phyloP scores from a whole-genome alignment of 1,284 basidiomycete genomes.

The Gomphus bonarii region DNA sequence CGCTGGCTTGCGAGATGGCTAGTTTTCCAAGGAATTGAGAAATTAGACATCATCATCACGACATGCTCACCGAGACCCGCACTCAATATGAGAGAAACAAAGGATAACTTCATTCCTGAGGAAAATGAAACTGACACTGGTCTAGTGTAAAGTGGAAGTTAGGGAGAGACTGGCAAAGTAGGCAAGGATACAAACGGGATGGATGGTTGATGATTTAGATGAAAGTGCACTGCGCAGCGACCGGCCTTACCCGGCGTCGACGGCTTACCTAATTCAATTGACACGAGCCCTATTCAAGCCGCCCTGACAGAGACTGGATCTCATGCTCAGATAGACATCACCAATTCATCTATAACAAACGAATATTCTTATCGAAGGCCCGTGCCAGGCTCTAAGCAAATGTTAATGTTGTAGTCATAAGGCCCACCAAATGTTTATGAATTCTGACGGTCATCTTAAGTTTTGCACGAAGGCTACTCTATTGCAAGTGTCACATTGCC shows the following conservation, averaged over 20 bases:
- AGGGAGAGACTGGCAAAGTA: not conserved
- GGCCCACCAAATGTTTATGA: no score
- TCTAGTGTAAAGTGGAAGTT: not conserved
- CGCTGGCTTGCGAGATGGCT: constrained; percentile 20
- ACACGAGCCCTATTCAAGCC: no score
- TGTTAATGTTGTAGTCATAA: no score
- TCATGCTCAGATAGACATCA: no score
- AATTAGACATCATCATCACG: constrained; percentile 13
- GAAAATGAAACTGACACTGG: not conserved
- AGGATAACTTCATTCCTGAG: constrained; percentile 12
- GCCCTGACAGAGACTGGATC: no score
- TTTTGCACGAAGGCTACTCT: no score
- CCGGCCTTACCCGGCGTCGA: not conserved
- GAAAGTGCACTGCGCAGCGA: not conserved
- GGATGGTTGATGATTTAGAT: not conserved
- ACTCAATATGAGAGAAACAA: constrained; percentile 20
- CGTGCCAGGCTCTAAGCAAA: no score
- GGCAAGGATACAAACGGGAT: not conserved
- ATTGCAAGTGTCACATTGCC: no score
- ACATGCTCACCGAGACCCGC: constrained; percentile 26
- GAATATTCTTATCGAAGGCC: no score
- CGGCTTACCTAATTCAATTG: not conserved
- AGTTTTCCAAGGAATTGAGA: constrained; percentile 25
- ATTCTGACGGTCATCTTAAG: no score
- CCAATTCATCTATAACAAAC: no score